Conservation (phyloP, 805 yeast species). For the Pichia manshurica region DNA sequence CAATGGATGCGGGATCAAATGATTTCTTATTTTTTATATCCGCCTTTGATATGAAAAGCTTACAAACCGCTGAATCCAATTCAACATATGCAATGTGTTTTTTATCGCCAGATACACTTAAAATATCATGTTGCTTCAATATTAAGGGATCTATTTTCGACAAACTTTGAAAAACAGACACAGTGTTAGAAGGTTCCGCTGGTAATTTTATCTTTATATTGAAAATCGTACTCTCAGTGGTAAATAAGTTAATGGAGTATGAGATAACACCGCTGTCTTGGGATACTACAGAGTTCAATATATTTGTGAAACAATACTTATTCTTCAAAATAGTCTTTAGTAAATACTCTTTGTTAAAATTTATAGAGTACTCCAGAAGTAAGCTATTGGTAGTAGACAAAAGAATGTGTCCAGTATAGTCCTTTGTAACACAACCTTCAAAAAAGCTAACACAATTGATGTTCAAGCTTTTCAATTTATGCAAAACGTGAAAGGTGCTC, state of each 20-base stretch:
- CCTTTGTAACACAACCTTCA: conserved; percentile 21
- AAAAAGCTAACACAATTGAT: conserved; percentile 39
- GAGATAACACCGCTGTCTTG: conserved; percentile 5
- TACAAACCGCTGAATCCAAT: neutral
- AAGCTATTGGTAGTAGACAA: conserved; percentile 45
- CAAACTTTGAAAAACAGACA: conserved; percentile 10
- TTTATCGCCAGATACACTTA: conserved; percentile 3
- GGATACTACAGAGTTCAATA: neutral
- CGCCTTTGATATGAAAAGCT: conserved; percentile 13
- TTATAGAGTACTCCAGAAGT: conserved; percentile 43
- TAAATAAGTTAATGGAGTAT: conserved; percentile 11
- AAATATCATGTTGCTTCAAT: neutral
- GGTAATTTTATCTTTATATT: conserved; percentile 16
- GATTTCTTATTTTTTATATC: conserved; percentile 21
- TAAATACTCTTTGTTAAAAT: conserved; percentile 38
- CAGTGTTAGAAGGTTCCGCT: conserved; percentile 6
- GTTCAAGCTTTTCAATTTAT: conserved; percentile 41
- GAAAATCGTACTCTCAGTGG: conserved; percentile 16
- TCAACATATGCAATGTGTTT: neutral
- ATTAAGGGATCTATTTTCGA: conserved; percentile 22
- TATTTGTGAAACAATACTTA: conserved; percentile 14
- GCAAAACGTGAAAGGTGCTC: conserved; percentile 36
- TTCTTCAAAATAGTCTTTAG: conserved; percentile 38
- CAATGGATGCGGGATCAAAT: conserved; percentile 12
- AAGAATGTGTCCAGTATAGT: conserved; percentile 41